phyloP scores from a whole-genome alignment of 176 grass and related monocot genomes.

The bread wheat (Triticum aestivum) region DNA sequence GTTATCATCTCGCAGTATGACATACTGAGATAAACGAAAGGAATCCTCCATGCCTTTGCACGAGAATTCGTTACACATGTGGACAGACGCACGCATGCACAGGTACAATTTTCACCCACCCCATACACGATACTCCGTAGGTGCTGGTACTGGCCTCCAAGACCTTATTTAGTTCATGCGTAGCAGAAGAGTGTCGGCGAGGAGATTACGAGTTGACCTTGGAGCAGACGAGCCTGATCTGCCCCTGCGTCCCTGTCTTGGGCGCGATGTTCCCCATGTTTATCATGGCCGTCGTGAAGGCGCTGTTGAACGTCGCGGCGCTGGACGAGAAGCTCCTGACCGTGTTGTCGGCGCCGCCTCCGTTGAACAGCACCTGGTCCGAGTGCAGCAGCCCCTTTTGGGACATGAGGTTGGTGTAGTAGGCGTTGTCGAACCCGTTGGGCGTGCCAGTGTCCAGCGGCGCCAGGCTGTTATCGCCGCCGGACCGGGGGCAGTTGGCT shows the following conservation, averaged over 20 bases:
- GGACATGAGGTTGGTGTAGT: constrained; percentile 56
- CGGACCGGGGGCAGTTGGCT: constrained; percentile 37
- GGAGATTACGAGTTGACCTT: constrained; percentile 13
- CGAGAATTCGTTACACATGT: neutral
- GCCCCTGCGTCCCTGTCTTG: constrained; percentile 11
- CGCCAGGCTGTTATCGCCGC: constrained; percentile 37
- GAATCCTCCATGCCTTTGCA: neutral
- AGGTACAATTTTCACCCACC: neutral
- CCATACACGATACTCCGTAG: neutral
- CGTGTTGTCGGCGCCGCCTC: constrained; percentile 39
- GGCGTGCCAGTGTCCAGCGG: constrained; percentile 52
- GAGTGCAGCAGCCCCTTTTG: constrained; percentile 58
- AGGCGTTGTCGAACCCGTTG: constrained; percentile 44
- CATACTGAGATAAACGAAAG: neutral
- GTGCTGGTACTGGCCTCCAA: neutral
- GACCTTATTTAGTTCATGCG: neutral
- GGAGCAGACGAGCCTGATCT: constrained; percentile 45
- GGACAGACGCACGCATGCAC: too few relatives aligned
- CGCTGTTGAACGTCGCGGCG: constrained; percentile 31
- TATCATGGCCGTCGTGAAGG: constrained; percentile 54
- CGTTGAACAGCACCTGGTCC: constrained; percentile 63
- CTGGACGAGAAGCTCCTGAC: constrained; percentile 44
- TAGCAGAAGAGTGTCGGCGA: neutral
- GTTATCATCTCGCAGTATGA: neutral
- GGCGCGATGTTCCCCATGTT: constrained; percentile 48